Percentiles rank a stretch among this genome's conserved stretches.
Evolutionary conservation across 202 grass and related monocot genomes (phyloP).

Genomic region (Setaria italica): DNA sequence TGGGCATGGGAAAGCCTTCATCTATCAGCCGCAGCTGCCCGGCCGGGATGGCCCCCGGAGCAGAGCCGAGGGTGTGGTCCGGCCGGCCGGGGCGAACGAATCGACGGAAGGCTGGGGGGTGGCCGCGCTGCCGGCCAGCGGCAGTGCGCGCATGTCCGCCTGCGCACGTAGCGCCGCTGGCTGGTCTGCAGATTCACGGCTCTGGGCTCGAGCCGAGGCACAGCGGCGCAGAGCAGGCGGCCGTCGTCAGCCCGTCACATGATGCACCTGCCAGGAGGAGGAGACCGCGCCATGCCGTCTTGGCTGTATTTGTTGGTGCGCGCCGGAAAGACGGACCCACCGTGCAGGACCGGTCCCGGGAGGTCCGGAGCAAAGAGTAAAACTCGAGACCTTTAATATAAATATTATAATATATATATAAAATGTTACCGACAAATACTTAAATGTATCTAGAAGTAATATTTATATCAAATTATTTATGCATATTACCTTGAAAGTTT

Average conservation of each 20-base stretch:
- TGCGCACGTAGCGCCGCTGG: conserved; percentile 23
- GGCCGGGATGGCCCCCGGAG: background rate
- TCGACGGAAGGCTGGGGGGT: background rate
- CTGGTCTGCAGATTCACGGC: conserved; percentile 29
- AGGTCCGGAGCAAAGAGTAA: too few relatives aligned
- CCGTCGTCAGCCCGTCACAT: conserved; percentile 52
- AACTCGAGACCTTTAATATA: too few relatives aligned
- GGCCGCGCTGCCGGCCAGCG: background rate
- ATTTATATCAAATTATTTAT: too few relatives aligned
- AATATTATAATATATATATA: too few relatives aligned
- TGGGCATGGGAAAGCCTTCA: background rate
- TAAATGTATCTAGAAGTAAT: too few relatives aligned
- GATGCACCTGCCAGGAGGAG: conserved; percentile 27
- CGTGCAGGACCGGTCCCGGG: background rate
- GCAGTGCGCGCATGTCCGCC: background rate
- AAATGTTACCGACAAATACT: too few relatives aligned
- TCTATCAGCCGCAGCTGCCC: background rate
- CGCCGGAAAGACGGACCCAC: background rate
- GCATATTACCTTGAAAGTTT: too few relatives aligned
- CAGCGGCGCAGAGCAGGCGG: background rate
- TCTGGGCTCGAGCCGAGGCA: background rate
- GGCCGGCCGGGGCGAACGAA: background rate
- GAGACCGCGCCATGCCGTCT: conserved; percentile 22
- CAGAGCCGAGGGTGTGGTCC: conserved; percentile 1
- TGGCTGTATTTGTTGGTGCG: background rate